Evolutionary conservation across 495 filamentous ascomycete species (phyloP).

Genomic region (Aspergillus haitiensis): DNA sequence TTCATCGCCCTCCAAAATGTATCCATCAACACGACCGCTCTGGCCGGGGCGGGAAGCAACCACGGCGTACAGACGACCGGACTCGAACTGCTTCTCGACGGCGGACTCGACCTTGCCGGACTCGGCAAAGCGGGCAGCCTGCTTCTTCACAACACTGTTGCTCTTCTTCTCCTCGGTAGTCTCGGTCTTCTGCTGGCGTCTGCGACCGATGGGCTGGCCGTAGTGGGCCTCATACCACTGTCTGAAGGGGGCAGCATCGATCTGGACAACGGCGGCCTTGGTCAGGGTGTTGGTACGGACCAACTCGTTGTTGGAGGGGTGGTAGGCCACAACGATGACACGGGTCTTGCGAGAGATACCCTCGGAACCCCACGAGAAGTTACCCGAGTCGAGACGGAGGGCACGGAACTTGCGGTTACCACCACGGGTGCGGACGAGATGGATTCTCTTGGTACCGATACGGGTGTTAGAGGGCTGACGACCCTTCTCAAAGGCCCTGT

Average conservation of each 20-base stretch:
- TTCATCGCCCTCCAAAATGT: slow-evolving; percentile 99
- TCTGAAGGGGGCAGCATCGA: slow-evolving; percentile 97
- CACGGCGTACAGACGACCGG: slow-evolving; percentile 91
- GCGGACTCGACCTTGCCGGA: slow-evolving; percentile 88
- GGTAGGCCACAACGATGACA: slow-evolving; percentile 96
- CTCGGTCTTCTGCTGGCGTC: slow-evolving; percentile 79
- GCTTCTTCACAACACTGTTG: slow-evolving; percentile 92
- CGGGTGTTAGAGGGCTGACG: slow-evolving; percentile 98
- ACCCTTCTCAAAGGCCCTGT: slow-evolving; percentile 98
- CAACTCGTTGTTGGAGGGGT: slow-evolving; percentile 99
- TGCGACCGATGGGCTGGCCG: slow-evolving; percentile 80
- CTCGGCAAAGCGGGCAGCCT: slow-evolving; percentile 73
- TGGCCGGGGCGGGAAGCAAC: slow-evolving; percentile 91
- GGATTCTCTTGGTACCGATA: slow-evolving; percentile 98
- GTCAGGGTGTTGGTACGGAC: slow-evolving; percentile 99
- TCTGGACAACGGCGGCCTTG: slow-evolving; percentile 95
- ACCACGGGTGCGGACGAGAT: slow-evolving; percentile 97
- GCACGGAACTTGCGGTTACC: slow-evolving; percentile 99
- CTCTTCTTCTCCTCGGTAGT: slow-evolving; percentile 81
- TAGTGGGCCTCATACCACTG: slow-evolving; percentile 99
- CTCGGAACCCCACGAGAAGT: slow-evolving; percentile 99
- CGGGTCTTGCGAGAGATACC: slow-evolving; percentile 96
- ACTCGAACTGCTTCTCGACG: slow-evolving; percentile 98
- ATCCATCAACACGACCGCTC: slow-evolving; percentile 93
- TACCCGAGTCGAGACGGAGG: slow-evolving; percentile 97